Conservation (phyloP, 176 grass and related monocot species). For the Cenchrus purpureus region DNA sequence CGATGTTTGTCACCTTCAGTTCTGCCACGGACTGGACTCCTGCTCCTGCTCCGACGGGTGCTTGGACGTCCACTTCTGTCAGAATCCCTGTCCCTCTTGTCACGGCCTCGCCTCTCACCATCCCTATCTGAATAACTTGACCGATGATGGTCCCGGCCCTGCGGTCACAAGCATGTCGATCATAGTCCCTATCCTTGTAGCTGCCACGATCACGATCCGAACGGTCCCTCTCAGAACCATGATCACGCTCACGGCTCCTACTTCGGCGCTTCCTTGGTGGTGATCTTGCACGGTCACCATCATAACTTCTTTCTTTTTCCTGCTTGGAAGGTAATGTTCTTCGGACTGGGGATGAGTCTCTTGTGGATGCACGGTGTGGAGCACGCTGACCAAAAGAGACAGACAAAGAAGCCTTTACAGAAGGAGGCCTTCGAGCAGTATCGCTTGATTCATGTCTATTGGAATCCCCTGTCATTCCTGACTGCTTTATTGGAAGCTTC, state of each 20-base stretch:
- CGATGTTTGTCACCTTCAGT: constrained; percentile 40
- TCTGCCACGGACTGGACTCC: constrained; percentile 57
- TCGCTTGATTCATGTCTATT: constrained; percentile 88
- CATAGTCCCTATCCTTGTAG: constrained; percentile 59
- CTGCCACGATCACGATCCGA: constrained; percentile 49
- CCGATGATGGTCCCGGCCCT: constrained; percentile 44
- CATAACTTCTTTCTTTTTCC: constrained; percentile 52
- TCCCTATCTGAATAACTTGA: constrained; percentile 51
- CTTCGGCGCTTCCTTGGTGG: constrained; percentile 45
- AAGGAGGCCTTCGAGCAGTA: constrained; percentile 86
- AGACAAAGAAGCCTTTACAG: constrained; percentile 88
- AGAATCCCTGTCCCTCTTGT: constrained; percentile 57
- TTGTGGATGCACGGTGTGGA: constrained; percentile 94
- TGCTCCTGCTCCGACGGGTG: constrained; percentile 46
- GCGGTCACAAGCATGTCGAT: constrained; percentile 32
- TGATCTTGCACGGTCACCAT: constrained; percentile 50
- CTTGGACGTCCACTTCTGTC: constrained; percentile 50
- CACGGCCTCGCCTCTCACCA: constrained; percentile 44
- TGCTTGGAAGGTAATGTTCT: constrained; percentile 57
- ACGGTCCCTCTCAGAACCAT: constrained; percentile 33
- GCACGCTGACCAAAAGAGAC: constrained; percentile 98
- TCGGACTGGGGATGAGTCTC: constrained; percentile 86
- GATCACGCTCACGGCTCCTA: constrained; percentile 48
- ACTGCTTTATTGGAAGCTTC: constrained; percentile 86
- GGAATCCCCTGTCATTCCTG: constrained; percentile 85